Evolutionary conservation across 2,329 filamentous ascomycete species (phyloP).

Genomic region (Elsinoe batatas): DNA sequence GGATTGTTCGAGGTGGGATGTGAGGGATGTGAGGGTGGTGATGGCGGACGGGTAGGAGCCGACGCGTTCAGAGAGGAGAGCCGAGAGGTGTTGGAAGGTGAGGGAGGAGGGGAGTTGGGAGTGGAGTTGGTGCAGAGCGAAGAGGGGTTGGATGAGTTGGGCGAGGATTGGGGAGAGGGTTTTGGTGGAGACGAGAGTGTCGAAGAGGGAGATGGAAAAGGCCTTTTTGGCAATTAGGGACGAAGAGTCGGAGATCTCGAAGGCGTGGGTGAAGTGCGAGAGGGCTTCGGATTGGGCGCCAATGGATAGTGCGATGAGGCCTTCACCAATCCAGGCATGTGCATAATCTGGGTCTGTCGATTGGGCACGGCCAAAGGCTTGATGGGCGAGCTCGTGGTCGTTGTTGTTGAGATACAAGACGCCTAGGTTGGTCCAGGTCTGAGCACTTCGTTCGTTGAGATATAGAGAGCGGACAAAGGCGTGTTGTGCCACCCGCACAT

Average conservation of each 20-base stretch:
- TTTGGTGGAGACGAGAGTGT: slow-evolving; percentile 57
- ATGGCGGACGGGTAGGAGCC: slow-evolving; percentile 58
- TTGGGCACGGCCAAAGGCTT: slow-evolving; percentile 81
- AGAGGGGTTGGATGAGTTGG: slow-evolving; percentile 71
- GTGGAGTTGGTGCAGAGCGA: slow-evolving; percentile 74
- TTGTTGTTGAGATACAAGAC: slow-evolving; percentile 75
- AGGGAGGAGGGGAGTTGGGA: slow-evolving; percentile 61
- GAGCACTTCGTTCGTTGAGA: slow-evolving; percentile 75
- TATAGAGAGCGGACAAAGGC: slow-evolving; percentile 87
- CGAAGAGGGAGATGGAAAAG: slow-evolving; percentile 73
- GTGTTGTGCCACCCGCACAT: slow-evolving; percentile 81
- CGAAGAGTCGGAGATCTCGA: slow-evolving; percentile 78
- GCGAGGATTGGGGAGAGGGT: slow-evolving; percentile 43
- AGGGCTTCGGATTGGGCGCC: slow-evolving; percentile 70
- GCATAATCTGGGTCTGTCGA: slow-evolving; percentile 91
- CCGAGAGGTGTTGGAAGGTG: slow-evolving; percentile 64
- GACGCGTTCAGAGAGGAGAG: slow-evolving; percentile 73
- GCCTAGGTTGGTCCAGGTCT: slow-evolving; percentile 84
- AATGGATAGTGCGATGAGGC: slow-evolving; percentile 66
- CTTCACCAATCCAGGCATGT: slow-evolving; percentile 89
- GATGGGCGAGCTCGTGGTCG: slow-evolving; percentile 76
- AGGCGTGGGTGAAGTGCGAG: slow-evolving; percentile 82
- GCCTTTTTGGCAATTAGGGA: slow-evolving; percentile 64
- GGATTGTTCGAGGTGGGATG: slow-evolving; percentile 61
- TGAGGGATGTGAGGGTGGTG: slow-evolving; percentile 54